Base-by-base conservation (phyloP, 2,329 filamentous ascomycete genomes). In the Fusarium aywerte region DNA sequence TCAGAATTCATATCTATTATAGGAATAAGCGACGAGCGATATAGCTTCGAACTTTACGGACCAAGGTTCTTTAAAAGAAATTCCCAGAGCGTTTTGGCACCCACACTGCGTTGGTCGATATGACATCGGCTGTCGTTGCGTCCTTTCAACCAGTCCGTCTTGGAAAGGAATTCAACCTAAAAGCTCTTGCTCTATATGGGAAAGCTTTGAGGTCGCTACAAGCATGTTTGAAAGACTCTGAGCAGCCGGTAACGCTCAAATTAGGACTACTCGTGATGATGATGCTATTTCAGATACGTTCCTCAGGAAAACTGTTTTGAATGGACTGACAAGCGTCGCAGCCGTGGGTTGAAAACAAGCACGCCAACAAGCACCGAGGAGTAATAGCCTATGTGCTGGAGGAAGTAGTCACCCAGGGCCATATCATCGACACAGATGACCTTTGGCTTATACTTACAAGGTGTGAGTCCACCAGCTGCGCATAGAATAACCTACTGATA, bases 331-430 rank as follows among this genome's bases (percentile, higher is more conserved):
- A 7, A 0, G 29, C 1, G 13, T 23, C 8, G 8, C 11, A 65
- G 62, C 7, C 61, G 13, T 65, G 62, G 62, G 27, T 65, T n/a
- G 62, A 65, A 8, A 64, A 63, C 8, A 65, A 65, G 1, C 39
- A 59, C 2, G 38, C 61, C 1, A 58, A 65, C 1, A 65, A 47
- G 7, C 62, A 65, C 16, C 43, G 62, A 13, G 54, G 33, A 1
- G 16, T 65, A 0, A 47, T 65, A 11, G 48, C 48, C 0, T 40
- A 65, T 10, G 31, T 65, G 1, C 12, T 61, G 3, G 45, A 65
- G 7, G 55, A 61, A 8, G 49, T 48, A 5, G 18, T 61, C 10
- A 40, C 20, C 7, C 62, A 65, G 12, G 36, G 53, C 3, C 15
- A 20, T 18, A 39, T 45, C 3, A 33, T 63, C 11, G 42, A 63